Conservation (phyloP, 345 rosid species). For the Excoecaria agallocha region DNA sequence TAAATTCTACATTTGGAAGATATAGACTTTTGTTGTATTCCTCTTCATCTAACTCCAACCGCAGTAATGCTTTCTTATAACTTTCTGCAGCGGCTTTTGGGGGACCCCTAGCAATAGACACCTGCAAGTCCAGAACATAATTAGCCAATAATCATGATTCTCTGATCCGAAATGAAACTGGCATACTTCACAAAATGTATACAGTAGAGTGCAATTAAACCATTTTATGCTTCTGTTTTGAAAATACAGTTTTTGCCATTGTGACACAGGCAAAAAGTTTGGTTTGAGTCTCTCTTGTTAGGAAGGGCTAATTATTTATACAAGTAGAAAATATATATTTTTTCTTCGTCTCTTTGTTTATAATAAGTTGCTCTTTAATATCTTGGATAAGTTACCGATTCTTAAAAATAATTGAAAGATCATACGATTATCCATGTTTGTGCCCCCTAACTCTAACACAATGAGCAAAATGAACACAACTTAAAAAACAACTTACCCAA, state of each 20-base stretch:
- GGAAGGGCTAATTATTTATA: neutral
- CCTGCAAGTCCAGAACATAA: conserved; percentile 35
- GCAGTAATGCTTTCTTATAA: conserved; percentile 41
- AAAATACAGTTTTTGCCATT: neutral
- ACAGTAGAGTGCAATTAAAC: neutral
- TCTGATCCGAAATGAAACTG: neutral
- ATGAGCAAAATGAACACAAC: neutral
- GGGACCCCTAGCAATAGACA: conserved; percentile 56
- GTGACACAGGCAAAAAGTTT: neutral
- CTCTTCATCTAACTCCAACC: conserved; percentile 33
- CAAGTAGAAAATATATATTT: neutral
- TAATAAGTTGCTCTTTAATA: neutral
- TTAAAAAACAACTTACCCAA: conserved; percentile 34
- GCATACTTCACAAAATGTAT: neutral
- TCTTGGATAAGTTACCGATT: neutral
- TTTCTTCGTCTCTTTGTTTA: neutral
- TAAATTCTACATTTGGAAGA: conserved; percentile 39
- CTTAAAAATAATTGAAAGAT: neutral
- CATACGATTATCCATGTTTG: neutral
- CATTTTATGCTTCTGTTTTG: neutral
- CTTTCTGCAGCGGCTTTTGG: conserved; percentile 49
- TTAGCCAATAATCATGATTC: neutral
- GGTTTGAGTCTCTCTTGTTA: neutral
- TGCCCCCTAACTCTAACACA: neutral
- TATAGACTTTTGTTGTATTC: conserved; percentile 34